Evolutionary conservation across 768 basidiomycete species (phyloP).

Genomic region (Boletellus ananiceps): DNA sequence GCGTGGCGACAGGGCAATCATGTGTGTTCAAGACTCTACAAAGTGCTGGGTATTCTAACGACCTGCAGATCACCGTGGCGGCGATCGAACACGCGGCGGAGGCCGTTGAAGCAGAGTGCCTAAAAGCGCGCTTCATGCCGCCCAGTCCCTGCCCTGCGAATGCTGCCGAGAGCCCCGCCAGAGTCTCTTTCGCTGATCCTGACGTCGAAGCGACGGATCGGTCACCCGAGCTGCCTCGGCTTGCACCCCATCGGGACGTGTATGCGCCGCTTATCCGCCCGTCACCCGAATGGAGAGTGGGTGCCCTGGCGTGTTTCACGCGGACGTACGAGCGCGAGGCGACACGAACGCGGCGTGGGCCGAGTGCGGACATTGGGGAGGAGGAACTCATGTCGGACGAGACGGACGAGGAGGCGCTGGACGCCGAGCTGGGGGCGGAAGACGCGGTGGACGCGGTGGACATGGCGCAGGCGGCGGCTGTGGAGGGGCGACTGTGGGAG

Average conservation of each 20-base stretch:
- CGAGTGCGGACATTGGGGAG: constrained; percentile 18
- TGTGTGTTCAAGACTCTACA: constrained; percentile 25
- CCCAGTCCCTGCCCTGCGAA: constrained; percentile 13
- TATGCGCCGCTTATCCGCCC: constrained; percentile 35
- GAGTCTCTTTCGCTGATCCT: constrained; percentile 2
- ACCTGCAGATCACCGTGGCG: constrained; percentile 37
- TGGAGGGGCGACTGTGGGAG: constrained; percentile 22
- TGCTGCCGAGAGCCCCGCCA: constrained; percentile 10
- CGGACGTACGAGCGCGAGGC: constrained; percentile 24
- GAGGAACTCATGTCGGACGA: constrained; percentile 30
- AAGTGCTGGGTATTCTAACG: neutral
- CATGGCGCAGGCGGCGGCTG: neutral
- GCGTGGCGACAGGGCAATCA: constrained; percentile 51
- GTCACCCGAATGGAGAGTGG: constrained; percentile 19
- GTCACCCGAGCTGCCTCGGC: neutral
- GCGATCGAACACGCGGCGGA: constrained; percentile 49
- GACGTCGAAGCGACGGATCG: constrained; percentile 1
- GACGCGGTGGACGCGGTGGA: constrained; percentile 35
- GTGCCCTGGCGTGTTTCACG: constrained; percentile 13
- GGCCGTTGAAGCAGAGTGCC: constrained; percentile 40
- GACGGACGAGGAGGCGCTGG: constrained; percentile 35
- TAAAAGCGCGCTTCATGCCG: constrained; percentile 39
- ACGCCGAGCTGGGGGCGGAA: constrained; percentile 41
- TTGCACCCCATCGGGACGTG: constrained; percentile 28
- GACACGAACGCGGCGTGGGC: constrained; percentile 12